Evolutionary conservation across 345 rosid species (phyloP).

Genomic region (Excoecaria agallocha): DNA sequence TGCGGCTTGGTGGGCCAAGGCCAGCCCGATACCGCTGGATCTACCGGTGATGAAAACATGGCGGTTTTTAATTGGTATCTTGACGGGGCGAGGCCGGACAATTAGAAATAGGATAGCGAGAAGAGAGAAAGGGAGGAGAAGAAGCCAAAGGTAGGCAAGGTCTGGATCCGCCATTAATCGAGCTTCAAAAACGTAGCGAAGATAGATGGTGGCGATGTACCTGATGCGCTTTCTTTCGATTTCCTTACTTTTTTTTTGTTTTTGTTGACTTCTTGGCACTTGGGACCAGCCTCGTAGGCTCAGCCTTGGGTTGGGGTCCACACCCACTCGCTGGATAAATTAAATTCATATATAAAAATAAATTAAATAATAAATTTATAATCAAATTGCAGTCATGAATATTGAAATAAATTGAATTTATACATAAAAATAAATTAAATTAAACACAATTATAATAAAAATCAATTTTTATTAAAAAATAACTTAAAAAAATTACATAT

Average conservation of each 20-base stretch:
- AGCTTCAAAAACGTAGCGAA: slow-evolving; percentile 1
- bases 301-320: too few relatives aligned
- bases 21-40: slow-evolving; percentile 84
- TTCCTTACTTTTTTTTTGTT: too few relatives aligned
- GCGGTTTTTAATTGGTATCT: slow-evolving; percentile 62
- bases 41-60: slow-evolving; percentile 91
- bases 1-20: slow-evolving; percentile 74
- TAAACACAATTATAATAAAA: too few relatives aligned
- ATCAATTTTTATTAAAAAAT: too few relatives aligned
- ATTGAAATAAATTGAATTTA: too few relatives aligned
- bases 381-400: too few relatives aligned
- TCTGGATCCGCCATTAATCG: slow-evolving; percentile 31
- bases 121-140: slow-evolving; percentile 41
- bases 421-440: too few relatives aligned
- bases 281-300: background rate
- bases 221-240: too few relatives aligned
- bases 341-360: too few relatives aligned
- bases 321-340: too few relatives aligned
- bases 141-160: slow-evolving; percentile 31
- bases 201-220: background rate
- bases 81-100: slow-evolving; percentile 56
- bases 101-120: slow-evolving; percentile 44
- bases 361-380: too few relatives aligned
- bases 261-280: background rate
- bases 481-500: too few relatives aligned